Evolutionary conservation across 768 basidiomycete genomes (phyloP).

Genomic region (Porpolomopsis calyptriformis): DNA sequence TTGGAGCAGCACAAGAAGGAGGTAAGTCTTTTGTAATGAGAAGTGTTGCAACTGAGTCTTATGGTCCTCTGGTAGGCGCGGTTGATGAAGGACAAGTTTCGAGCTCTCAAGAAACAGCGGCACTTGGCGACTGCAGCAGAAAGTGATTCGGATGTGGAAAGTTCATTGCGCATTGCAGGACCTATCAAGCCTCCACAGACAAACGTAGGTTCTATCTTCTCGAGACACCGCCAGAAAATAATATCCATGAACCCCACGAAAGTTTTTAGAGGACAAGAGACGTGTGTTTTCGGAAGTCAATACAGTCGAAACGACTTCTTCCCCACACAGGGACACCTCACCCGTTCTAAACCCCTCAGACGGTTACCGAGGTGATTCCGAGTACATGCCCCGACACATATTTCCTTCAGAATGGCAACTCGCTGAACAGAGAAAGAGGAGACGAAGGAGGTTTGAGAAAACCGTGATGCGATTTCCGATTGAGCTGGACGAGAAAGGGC

Average conservation of each 20-base stretch:
- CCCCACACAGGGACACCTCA: too few species aligned
- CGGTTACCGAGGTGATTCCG: too few species aligned
- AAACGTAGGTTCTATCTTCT: too few species aligned
- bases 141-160: not conserved
- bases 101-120: not conserved
- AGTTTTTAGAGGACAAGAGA: too few species aligned
- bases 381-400: not conserved
- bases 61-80: not conserved
- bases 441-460: not conserved
- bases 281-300: too few species aligned
- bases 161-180: not conserved
- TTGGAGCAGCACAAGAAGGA: not conserved
- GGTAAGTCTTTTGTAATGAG: not conserved
- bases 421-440: not conserved
- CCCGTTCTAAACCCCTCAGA: too few species aligned
- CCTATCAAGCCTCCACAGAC: too few species aligned
- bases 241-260: too few species aligned
- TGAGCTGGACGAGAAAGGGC: not conserved
- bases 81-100: not conserved
- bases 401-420: not conserved
- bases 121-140: not conserved
- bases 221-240: too few species aligned
- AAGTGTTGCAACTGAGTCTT: not conserved
- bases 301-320: too few species aligned
- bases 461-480: not conserved